These are phyloP conservation scores for Pisolithus tinctorius DNA, from an alignment of 768 basidiomycete species.

Conservation along the genomic window DNA sequence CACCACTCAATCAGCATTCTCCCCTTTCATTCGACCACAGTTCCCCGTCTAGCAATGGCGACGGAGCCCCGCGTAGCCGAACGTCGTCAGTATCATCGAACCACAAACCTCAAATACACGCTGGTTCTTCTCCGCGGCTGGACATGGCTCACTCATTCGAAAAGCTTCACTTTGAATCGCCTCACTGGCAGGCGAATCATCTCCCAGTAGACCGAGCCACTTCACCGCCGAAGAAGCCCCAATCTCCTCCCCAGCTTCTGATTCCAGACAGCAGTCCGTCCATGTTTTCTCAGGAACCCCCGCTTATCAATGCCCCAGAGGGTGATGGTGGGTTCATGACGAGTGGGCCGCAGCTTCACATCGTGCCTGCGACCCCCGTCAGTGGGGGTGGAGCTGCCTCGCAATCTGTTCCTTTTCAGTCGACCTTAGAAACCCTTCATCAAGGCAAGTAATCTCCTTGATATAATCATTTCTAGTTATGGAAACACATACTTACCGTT, in stretches of 20 bases:
- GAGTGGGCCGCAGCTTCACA: slow-evolving; percentile 60
- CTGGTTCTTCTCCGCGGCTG: slow-evolving; percentile 49
- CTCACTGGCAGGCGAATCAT: slow-evolving; percentile 45
- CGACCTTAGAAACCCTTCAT: slow-evolving; percentile 41
- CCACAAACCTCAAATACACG: slow-evolving; percentile 32
- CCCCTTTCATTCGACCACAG: slow-evolving; percentile 51
- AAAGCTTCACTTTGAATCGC: slow-evolving; percentile 59
- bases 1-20: slow-evolving; percentile 29
- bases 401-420: slow-evolving; percentile 46
- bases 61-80: slow-evolving; percentile 45
- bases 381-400: slow-evolving; percentile 48
- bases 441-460: slow-evolving; percentile 41
- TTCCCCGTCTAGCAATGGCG: slow-evolving; percentile 57
- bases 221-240: slow-evolving; percentile 44
- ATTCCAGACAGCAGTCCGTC: slow-evolving; percentile 51
- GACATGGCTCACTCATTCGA: slow-evolving; percentile 53
- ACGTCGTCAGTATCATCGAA: slow-evolving; percentile 63
- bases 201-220: slow-evolving; percentile 37
- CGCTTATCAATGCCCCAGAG: slow-evolving; percentile 56
- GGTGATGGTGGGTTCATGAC: slow-evolving; percentile 42
- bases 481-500: slow-evolving; percentile 25
- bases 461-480: slow-evolving; percentile 26
- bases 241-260: slow-evolving; percentile 54
- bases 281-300: slow-evolving; percentile 36
- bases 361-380: slow-evolving; percentile 80